Conservation (phyloP, 768 basidiomycete genomes). For the Clitopilus passeckerianus region DNA sequence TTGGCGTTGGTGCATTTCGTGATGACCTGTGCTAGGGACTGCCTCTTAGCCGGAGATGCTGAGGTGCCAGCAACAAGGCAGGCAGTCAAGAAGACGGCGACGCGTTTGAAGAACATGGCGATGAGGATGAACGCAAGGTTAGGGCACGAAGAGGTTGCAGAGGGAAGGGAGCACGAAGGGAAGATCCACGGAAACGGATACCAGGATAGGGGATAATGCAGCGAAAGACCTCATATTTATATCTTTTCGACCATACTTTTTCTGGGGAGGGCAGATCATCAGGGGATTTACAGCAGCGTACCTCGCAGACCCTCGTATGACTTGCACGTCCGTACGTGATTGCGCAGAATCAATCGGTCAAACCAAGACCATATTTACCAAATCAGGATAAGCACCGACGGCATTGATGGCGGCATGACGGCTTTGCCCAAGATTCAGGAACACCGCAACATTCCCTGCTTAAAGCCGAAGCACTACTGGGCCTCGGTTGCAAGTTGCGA, state of each 20-base stretch:
- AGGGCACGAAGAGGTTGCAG: neutral
- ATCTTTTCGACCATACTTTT: neutral
- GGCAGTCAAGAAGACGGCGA: conserved; percentile 4
- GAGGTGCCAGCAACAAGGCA: conserved; percentile 7
- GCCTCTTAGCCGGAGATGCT: conserved; percentile 11
- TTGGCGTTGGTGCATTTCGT: conserved; percentile 16
- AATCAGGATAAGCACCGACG: neutral
- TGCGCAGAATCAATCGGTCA: neutral
- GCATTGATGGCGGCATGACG: neutral
- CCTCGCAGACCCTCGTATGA: neutral
- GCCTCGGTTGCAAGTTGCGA: neutral
- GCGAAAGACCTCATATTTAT: neutral
- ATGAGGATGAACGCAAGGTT: neutral
- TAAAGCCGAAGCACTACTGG: neutral
- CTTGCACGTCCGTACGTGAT: neutral
- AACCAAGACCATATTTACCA: neutral
- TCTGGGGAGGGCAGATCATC: neutral
- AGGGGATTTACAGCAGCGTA: neutral
- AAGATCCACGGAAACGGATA: too few species aligned
- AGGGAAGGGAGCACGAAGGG: too few species aligned
- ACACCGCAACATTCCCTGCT: neutral
- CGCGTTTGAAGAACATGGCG: conserved; percentile 6
- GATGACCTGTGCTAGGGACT: conserved; percentile 16
- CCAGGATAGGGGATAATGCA: too few species aligned
- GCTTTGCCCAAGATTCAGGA: neutral